Base-by-base conservation (phyloP, 768 basidiomycete genomes). In the Naganishia friedmannii region DNA sequence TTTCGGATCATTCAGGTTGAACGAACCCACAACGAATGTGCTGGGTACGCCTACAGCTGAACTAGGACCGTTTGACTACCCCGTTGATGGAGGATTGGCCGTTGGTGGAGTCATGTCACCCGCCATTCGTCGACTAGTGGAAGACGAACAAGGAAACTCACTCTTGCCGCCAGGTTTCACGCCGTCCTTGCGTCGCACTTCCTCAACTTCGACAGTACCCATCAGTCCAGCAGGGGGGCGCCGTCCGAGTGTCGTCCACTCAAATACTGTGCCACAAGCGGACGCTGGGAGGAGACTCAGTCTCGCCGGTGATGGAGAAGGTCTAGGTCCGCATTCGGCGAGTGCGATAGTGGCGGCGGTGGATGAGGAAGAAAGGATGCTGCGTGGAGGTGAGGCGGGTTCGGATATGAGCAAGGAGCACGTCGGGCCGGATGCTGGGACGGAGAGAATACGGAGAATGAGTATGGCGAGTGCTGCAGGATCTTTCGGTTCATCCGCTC, bases 51-150 rank as follows among this genome's bases (percentile, higher is more conserved):
- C 78, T 1, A 73, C 75, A 15, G 74, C 78, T 15, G 78, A 79
- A 58, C 67, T 75, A n/a, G 78, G 78, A 4, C 67, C 74, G 13
- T 79, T 79, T 71, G 78, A 79, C 46, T 79, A 79, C 58, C 78
- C 78, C 31, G 39, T 51, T 4, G 48, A 51, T 51, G 48, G 48
- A 21, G 48, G 48, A 51, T 51, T n/a, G n/a, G n/a, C 32, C 17
- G 45, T 45, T 32, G 66, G 29, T 6, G 31, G 7, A 0, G 53
- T 23, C n/a, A 58, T 63, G 28, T 63, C 60, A n/a, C 60, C 60
- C 17, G 60, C 26, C 39, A 63, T 63, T 3, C 60, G 60, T 26
- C 60, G 60, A 1, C 10, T 63, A 9, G 60, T 63, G 3, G 31
- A 42, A 26, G 60, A 63, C 37, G 60, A 63, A 17, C 60, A 46